These are phyloP conservation scores for Citrus glauca DNA, from an alignment of 345 rosid genomes.

Conservation along the genomic window DNA sequence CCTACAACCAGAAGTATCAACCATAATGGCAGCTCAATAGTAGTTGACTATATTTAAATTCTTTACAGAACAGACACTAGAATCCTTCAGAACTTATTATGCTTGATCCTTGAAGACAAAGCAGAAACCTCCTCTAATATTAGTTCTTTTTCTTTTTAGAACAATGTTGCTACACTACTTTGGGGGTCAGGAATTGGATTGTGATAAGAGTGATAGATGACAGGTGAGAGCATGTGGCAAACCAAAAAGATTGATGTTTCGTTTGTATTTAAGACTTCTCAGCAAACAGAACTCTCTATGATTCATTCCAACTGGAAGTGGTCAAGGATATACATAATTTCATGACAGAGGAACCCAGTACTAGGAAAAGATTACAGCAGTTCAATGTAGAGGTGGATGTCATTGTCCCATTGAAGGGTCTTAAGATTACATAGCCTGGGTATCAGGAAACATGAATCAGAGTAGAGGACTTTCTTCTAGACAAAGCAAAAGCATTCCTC, in stretches of 20 bases:
- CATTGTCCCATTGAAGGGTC: background rate
- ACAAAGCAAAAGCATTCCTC: background rate
- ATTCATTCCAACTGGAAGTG: background rate
- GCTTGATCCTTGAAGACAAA: background rate
- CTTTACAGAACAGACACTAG: background rate
- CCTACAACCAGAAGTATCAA: slow-evolving; percentile 39
- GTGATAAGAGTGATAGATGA: too few species aligned
- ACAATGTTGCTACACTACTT: background rate
- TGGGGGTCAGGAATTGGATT: background rate
- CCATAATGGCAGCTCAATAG: background rate
- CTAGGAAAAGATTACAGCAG: background rate
- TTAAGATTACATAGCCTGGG: background rate
- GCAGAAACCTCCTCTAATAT: background rate
- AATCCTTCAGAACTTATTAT: background rate
- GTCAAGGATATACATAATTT: background rate
- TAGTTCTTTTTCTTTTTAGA: background rate
- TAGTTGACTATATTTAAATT: background rate
- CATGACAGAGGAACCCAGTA: background rate
- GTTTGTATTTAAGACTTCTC: background rate
- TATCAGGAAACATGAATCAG: background rate
- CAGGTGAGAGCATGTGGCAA: too few species aligned
- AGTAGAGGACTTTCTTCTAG: background rate
- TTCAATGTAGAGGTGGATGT: background rate
- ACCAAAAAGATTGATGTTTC: background rate
- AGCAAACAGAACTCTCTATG: background rate